These are phyloP conservation scores for Diaporthe vaccinii DNA, from an alignment of 2,329 filamentous ascomycete species.

Conservation along the genomic window DNA sequence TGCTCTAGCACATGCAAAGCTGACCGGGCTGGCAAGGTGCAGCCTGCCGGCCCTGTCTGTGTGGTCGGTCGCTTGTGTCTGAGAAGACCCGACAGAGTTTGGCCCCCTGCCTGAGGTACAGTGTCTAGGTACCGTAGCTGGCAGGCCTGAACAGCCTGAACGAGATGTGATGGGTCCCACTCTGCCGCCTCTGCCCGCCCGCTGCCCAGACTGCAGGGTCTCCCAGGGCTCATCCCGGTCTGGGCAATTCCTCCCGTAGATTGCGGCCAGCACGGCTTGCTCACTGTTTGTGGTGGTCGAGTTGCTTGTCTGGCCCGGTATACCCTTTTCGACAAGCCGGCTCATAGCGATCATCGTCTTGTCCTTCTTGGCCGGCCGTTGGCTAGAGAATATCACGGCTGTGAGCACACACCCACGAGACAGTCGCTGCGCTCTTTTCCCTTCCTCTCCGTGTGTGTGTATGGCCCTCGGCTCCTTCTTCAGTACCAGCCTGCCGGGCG, in stretches of 20 bases:
- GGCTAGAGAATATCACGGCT: conserved; percentile 21
- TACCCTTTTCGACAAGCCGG: conserved; percentile 30
- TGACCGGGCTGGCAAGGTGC: conserved; percentile 5
- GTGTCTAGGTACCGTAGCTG: no score
- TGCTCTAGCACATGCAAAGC: conserved; percentile 19
- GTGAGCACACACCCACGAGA: neutral
- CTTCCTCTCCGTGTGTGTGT: neutral
- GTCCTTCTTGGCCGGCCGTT: conserved; percentile 21
- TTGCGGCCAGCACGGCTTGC: neutral
- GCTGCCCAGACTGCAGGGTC: conserved; percentile 20
- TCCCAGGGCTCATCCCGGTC: conserved; percentile 23
- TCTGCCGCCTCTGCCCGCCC: conserved; percentile 20
- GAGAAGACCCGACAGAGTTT: conserved; percentile 10
- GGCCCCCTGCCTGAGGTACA: neutral
- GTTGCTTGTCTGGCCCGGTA: conserved; percentile 11
- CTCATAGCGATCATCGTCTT: conserved; percentile 17
- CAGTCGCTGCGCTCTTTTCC: neutral
- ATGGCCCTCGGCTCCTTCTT: neutral
- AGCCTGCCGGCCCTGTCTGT: conserved; percentile 13
- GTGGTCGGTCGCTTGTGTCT: neutral
- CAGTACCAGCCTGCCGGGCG: conserved; percentile 2
- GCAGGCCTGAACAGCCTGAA: neutral
- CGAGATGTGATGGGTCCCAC: conserved; percentile 1
- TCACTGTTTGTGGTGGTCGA: neutral
- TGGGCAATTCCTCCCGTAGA: conserved; percentile 24